phyloP scores from a whole-genome alignment of 495 filamentous ascomycete genomes.

The Amphirosellinia nigrospora region DNA sequence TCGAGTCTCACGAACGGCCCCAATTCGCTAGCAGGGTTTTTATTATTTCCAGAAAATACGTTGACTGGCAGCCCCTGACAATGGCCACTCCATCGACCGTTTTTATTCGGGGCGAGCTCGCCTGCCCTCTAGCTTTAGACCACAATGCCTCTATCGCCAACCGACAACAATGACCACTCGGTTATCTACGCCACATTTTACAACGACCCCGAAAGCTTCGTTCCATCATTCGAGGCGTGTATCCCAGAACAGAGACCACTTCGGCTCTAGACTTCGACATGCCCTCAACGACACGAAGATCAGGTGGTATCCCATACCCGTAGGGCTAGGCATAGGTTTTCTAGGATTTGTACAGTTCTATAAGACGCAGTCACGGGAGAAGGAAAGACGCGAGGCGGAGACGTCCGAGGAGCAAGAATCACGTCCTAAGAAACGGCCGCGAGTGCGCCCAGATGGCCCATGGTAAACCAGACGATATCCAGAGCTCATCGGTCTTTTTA shows the following conservation, averaged over 20 bases:
- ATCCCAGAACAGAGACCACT: slow-evolving; percentile 47
- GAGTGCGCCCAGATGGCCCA: slow-evolving; percentile 83
- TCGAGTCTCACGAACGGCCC: not conserved
- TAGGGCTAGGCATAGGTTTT: slow-evolving; percentile 86
- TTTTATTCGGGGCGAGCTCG: slow-evolving; percentile 20
- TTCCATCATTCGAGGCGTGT: slow-evolving; percentile 40
- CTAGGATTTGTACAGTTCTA: slow-evolving; percentile 87
- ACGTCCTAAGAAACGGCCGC: slow-evolving; percentile 66
- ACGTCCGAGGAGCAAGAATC: slow-evolving; percentile 44
- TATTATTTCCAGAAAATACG: not conserved
- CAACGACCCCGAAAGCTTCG: slow-evolving; percentile 20
- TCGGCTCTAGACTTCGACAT: slow-evolving; percentile 44
- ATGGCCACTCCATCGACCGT: slow-evolving; percentile 21
- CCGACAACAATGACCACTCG: slow-evolving; percentile 24
- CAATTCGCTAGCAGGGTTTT: slow-evolving; percentile 8
- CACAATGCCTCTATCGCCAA: slow-evolving; percentile 32
- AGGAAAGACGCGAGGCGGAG: slow-evolving; percentile 60
- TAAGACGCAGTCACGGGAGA: slow-evolving; percentile 67
- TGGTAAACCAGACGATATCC: slow-evolving; percentile 62
- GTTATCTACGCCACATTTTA: slow-evolving; percentile 29
- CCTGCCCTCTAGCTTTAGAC: slow-evolving; percentile 15
- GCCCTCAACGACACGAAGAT: slow-evolving; percentile 73
- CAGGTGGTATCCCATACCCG: slow-evolving; percentile 95
- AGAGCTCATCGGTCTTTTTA: not conserved
- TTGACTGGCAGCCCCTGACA: not conserved